phyloP scores from a whole-genome alignment of 2,329 filamentous ascomycete genomes.

The Dactylellina cionopaga region DNA sequence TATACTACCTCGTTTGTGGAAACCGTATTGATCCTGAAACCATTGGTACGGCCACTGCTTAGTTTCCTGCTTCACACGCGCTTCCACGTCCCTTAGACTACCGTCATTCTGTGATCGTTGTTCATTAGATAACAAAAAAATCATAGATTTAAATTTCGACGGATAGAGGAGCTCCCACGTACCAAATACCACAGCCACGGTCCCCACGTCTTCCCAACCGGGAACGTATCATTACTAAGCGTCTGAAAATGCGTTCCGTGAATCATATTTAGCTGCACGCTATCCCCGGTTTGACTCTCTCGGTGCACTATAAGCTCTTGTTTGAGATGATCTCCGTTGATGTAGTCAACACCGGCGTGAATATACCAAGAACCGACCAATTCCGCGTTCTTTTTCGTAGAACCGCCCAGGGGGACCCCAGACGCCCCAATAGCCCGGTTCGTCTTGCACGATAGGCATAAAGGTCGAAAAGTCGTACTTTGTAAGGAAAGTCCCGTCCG shows the following conservation, averaged over 20 bases:
- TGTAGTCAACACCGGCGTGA: conserved; percentile 66
- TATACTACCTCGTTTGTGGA: conserved; percentile 65
- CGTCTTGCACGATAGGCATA: conserved; percentile 55
- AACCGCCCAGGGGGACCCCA: conserved; percentile 60
- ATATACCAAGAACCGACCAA: conserved; percentile 67
- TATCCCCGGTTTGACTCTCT: conserved; percentile 65
- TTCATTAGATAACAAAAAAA: neutral
- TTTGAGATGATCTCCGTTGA: conserved; percentile 67
- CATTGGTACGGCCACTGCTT: conserved; percentile 65
- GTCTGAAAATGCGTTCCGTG: conserved; percentile 66
- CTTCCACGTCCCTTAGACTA: conserved; percentile 62
- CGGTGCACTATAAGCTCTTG: conserved; percentile 67
- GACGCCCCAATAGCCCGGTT: conserved; percentile 65
- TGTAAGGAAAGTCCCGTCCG: conserved; percentile 65
- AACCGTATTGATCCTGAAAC: conserved; percentile 62
- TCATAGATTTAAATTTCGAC: conserved; percentile 52
- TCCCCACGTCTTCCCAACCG: conserved; percentile 63
- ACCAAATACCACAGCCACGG: conserved; percentile 63
- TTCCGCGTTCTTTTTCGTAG: conserved; percentile 49
- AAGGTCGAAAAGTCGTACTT: conserved; percentile 66
- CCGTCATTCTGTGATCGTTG: conserved; percentile 62
- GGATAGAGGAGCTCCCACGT: neutral
- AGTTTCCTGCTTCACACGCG: conserved; percentile 62
- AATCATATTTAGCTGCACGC: conserved; percentile 67
- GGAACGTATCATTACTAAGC: conserved; percentile 53